Evolutionary conservation across 257 asterid genomes (phyloP), one percentile per base, ranked within the genome.

Genomic region (Thymus quinquecostatus): DNA sequence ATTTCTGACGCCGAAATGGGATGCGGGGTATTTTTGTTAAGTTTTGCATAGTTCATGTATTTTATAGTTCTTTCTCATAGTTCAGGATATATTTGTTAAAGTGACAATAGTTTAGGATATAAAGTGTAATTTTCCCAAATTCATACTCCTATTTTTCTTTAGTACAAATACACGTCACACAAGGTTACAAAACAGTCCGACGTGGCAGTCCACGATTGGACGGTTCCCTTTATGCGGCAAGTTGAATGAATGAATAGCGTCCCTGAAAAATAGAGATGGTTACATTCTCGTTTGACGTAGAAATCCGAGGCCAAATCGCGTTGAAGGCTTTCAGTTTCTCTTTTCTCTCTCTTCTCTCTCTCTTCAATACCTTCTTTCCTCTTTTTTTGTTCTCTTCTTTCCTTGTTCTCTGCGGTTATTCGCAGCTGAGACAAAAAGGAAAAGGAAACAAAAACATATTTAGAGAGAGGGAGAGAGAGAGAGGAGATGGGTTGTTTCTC

Each of bases 401-500:
- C 12, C 49, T 59, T 56, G 62, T 59, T 68, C 79, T 36, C 53
- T 32, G 21, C 21, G 21, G 60, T 32, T 33, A 10, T 69, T 45
- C 43, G 59, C 41, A 65, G 64, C 62, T 54, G 73, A 65, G 77
- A 72, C 32, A 55, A 50, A 54, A 55, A 41, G 47, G 8, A 28
- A 60, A 60, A 60, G 10, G 60, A 70, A 32, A 28, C 27, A 70
- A 47, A 1, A 45, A 49, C 51, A 38, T 55, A 53, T 1, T 30
- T 34, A 58, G n/a, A 36, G 38, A 5, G 56, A n/a, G 9, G 45
- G 38, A 32, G 56, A 9, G 5, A 43, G 49, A 6, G 33, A n/a
- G 49, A 8, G 57, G 62, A 45, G 43, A 81, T 81, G 85, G 81
- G 85, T 33, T 81, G 82, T 71, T 81, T 81, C 68, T 60, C 68